phyloP scores from a whole-genome alignment of 2,329 filamentous ascomycete species.

The Clarireedia homoeocarpa region DNA sequence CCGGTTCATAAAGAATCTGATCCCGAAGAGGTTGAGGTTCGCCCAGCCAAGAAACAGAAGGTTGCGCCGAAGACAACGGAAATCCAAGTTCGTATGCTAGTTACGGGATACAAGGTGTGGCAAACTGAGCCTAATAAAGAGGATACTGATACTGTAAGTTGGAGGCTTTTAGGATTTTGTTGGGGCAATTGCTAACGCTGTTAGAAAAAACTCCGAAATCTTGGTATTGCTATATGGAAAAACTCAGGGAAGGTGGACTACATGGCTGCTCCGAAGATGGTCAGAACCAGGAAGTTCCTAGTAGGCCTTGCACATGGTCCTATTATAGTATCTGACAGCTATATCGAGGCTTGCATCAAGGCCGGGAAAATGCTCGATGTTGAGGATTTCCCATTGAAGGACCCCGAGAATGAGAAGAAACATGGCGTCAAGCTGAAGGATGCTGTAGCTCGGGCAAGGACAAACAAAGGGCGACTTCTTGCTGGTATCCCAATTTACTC shows the following conservation, averaged over 20 bases:
- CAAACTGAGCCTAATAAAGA: slow-evolving; percentile 64
- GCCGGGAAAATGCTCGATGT: slow-evolving; percentile 56
- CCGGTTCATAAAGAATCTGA: slow-evolving; percentile 19
- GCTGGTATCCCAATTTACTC: slow-evolving; percentile 75
- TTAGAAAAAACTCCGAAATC: slow-evolving; percentile 70
- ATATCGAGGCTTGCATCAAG: slow-evolving; percentile 70
- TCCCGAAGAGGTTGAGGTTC: slow-evolving; percentile 37
- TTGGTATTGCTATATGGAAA: slow-evolving; percentile 75
- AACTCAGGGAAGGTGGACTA: slow-evolving; percentile 74
- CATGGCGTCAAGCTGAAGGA: slow-evolving; percentile 62
- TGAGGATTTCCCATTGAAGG: slow-evolving; percentile 59
- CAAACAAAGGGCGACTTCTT: slow-evolving; percentile 71
- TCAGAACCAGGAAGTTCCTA: slow-evolving; percentile 91
- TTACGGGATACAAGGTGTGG: slow-evolving; percentile 84
- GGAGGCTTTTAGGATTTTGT: slow-evolving; percentile 5
- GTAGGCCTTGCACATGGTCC: slow-evolving; percentile 77
- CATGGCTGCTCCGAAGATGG: slow-evolving; percentile 76
- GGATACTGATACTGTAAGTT: slow-evolving; percentile 68
- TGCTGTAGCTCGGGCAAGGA: slow-evolving; percentile 61
- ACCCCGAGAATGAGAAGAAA: slow-evolving; percentile 64
- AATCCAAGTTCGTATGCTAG: slow-evolving; percentile 65
- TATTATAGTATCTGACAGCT: slow-evolving; percentile 66
- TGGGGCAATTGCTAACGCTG: slow-evolving; percentile 12
- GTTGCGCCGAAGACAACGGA: slow-evolving; percentile 53
- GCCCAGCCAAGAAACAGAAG: slow-evolving; percentile 46